phyloP scores from a whole-genome alignment of 1,284 basidiomycete species.

The Kalmanozyma brasiliensis region DNA sequence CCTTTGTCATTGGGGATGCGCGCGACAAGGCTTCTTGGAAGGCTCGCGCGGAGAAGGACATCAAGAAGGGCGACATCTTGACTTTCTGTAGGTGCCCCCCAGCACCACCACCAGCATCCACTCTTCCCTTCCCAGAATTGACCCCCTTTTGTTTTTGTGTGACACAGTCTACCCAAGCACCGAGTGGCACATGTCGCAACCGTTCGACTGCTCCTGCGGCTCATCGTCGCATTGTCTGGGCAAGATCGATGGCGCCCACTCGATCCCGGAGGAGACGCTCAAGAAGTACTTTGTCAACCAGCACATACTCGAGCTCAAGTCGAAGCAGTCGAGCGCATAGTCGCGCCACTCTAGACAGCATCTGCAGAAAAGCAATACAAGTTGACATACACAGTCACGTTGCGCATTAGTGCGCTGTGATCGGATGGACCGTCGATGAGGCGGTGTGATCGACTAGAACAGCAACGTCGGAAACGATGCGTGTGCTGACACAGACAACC shows the following conservation, averaged over 20 bases:
- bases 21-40: constrained; percentile 40
- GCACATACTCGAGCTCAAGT: constrained; percentile 57
- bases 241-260: constrained; percentile 54
- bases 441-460: neutral
- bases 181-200: constrained; percentile 65
- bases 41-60: constrained; percentile 51
- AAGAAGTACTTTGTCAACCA: constrained; percentile 55
- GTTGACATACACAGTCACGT: neutral
- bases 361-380: neutral
- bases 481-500: too few species aligned
- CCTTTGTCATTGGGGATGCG: constrained; percentile 41
- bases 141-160: neutral
- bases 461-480: too few species aligned
- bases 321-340: constrained; percentile 17
- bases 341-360: constrained; percentile 6
- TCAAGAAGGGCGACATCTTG: constrained; percentile 54
- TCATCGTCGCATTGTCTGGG: constrained; percentile 40
- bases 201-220: constrained; percentile 60
- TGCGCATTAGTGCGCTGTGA: too few species aligned
- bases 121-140: too few species aligned
- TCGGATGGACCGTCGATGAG: too few species aligned
- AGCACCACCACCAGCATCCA: too few species aligned
- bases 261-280: constrained; percentile 33
- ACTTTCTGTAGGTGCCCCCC: constrained; percentile 57
- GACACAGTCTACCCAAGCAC: constrained; percentile 62